Conservation (phyloP, 1,139 yeast genomes). For the Yamadazyma atmosphaerica region DNA sequence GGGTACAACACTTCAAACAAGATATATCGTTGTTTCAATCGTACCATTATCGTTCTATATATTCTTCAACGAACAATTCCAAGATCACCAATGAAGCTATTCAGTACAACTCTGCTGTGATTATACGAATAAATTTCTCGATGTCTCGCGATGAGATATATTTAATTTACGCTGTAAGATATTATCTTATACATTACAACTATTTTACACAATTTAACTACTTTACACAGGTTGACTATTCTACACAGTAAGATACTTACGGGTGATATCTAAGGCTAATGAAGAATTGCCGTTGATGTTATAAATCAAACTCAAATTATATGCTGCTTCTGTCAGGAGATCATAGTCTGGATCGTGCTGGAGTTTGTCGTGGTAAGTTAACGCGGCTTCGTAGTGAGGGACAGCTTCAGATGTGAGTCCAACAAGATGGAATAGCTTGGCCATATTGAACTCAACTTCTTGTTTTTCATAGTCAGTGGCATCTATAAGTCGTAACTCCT, state of each 20-base stretch:
- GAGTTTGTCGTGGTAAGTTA: conserved; percentile 34
- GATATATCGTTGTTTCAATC: conserved; percentile 81
- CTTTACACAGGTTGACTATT: no score
- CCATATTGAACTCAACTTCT: conserved; percentile 83
- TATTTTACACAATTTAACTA: no score
- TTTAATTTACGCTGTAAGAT: no score
- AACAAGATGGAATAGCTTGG: conserved; percentile 79
- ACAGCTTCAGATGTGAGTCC: conserved; percentile 76
- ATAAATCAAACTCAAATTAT: conserved; percentile 75
- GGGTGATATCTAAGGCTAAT: conserved; percentile 63
- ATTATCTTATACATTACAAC: no score
- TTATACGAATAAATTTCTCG: no score
- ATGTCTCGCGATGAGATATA: no score
- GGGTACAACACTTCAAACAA: conserved; percentile 80
- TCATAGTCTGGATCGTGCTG: conserved; percentile 43
- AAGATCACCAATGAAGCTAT: no score
- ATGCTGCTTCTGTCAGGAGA: conserved; percentile 77
- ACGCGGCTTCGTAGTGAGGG: conserved; percentile 66
- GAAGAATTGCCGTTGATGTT: conserved; percentile 69
- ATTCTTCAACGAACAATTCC: no score
- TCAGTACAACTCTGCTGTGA: no score
- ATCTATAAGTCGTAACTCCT: conserved; percentile 40
- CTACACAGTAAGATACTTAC: conserved; percentile 51
- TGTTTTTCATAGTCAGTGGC: conserved; percentile 59
- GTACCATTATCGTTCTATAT: conserved; percentile 75